Conservation (phyloP, 768 basidiomycete genomes). For the Tylopilus rubrobrunneus region DNA sequence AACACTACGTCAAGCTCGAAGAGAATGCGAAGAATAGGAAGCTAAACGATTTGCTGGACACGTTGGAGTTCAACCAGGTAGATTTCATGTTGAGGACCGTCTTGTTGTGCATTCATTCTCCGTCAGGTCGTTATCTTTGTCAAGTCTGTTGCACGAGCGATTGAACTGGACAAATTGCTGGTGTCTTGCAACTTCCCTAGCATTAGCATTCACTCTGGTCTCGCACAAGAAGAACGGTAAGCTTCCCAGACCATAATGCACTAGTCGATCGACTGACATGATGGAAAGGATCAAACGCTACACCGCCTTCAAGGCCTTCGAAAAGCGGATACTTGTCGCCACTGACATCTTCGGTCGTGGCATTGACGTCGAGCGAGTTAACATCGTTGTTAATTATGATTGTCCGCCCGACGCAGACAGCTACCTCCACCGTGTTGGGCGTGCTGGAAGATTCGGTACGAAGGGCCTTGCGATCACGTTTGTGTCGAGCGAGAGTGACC, state of each 20-base stretch:
- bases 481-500: conserved; percentile 87
- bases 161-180: conserved; percentile 92
- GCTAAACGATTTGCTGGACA: conserved; percentile 91
- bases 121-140: conserved; percentile 96
- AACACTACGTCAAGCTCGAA: conserved; percentile 97
- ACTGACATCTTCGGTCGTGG: conserved; percentile 99
- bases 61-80: conserved; percentile 97
- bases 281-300: conserved; percentile 80
- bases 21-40: conserved; percentile 96
- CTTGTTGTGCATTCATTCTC: conserved; percentile 1
- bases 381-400: conserved; percentile 99
- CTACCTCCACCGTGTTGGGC: conserved; percentile 97
- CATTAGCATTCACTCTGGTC: conserved; percentile 93
- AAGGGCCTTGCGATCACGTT: conserved; percentile 99
- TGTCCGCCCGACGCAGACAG: conserved; percentile 96
- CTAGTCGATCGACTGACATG: conserved; percentile 3
- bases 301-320: conserved; percentile 98
- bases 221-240: conserved; percentile 94
- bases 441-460: conserved; percentile 98
- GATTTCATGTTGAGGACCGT: not conserved
- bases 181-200: conserved; percentile 98
- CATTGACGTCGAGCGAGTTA: conserved; percentile 99
- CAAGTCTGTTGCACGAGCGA: conserved; percentile 95
- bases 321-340: conserved; percentile 97
- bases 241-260: conserved; percentile 25